Conservation (phyloP, 495 filamentous ascomycete species). For the Lasiosphaeria ovina region DNA sequence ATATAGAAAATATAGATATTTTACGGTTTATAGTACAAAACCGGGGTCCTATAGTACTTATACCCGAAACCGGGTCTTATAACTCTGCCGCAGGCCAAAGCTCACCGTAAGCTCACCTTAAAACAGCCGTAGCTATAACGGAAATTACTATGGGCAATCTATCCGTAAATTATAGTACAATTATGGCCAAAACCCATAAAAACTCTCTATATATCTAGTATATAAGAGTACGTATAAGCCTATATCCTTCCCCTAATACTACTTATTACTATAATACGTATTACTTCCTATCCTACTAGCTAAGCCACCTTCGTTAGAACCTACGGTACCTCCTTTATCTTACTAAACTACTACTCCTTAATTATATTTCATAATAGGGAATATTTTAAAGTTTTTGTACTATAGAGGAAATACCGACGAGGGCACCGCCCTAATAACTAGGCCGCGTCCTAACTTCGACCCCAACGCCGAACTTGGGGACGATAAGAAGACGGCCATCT, state of each 20-base stretch:
- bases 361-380: slow-evolving; percentile 1
- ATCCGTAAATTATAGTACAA: neutral
- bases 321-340: neutral
- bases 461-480: neutral
- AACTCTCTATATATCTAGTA: neutral
- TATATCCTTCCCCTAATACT: neutral
- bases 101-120: neutral
- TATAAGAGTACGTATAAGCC: neutral
- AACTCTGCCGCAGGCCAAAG: neutral
- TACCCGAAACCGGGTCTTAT: neutral
- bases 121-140: neutral
- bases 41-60: neutral
- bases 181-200: neutral
- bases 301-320: slow-evolving; percentile 2
- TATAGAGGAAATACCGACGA: neutral
- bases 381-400: slow-evolving; percentile 4
- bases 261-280: neutral
- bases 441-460: neutral
- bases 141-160: neutral
- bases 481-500: neutral
- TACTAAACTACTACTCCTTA: neutral
- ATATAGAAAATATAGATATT: neutral
- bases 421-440: neutral
- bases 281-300: slow-evolving; percentile 1
- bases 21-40: neutral